These are phyloP conservation scores for Cryptococcus neoformans DNA, from an alignment of 1,284 basidiomycete species.

Conservation along the genomic window DNA sequence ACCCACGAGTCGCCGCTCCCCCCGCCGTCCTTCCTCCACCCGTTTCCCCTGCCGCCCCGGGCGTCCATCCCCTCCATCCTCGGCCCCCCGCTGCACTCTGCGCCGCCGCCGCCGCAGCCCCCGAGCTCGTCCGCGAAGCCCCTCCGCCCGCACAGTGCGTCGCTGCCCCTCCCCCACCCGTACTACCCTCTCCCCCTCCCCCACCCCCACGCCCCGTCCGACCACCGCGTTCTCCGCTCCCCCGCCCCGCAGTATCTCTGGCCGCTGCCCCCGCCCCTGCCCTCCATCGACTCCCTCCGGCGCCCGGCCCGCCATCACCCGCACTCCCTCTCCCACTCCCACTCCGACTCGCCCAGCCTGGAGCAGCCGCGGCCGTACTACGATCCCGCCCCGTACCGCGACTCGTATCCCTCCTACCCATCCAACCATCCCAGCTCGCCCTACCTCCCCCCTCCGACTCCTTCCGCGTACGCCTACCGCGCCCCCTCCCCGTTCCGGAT, in stretches of 20 bases:
- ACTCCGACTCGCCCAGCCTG: slow-evolving; percentile 12
- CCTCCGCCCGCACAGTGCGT: slow-evolving; percentile 1
- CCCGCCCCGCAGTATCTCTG: slow-evolving; percentile 33
- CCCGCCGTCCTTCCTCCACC: background rate
- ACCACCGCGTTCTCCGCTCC: slow-evolving; percentile 36
- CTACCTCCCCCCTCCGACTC: slow-evolving; percentile 1
- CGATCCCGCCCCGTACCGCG: slow-evolving; percentile 1
- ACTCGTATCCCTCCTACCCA: background rate
- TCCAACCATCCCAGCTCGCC: slow-evolving; percentile 3
- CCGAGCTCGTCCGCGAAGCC: slow-evolving; percentile 5
- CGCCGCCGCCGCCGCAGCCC: too few relatives aligned
- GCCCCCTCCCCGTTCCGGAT: slow-evolving; percentile 32
- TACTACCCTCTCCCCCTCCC: slow-evolving; percentile 13
- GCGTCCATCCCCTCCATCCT: background rate
- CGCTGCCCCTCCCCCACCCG: background rate
- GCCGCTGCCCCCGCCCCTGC: slow-evolving; percentile 13
- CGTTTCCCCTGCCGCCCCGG: background rate
- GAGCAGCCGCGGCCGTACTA: slow-evolving; percentile 6
- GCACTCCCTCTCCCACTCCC: slow-evolving; percentile 7
- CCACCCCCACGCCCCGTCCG: slow-evolving; percentile 12
- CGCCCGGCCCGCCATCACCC: background rate
- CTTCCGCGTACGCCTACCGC: slow-evolving; percentile 7
- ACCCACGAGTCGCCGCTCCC: background rate
- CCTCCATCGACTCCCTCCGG: slow-evolving; percentile 3
- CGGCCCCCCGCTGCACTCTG: slow-evolving; percentile 9